These are phyloP conservation scores for Cercophora scortea DNA, from an alignment of 495 filamentous ascomycete genomes.

Conservation along the genomic window DNA sequence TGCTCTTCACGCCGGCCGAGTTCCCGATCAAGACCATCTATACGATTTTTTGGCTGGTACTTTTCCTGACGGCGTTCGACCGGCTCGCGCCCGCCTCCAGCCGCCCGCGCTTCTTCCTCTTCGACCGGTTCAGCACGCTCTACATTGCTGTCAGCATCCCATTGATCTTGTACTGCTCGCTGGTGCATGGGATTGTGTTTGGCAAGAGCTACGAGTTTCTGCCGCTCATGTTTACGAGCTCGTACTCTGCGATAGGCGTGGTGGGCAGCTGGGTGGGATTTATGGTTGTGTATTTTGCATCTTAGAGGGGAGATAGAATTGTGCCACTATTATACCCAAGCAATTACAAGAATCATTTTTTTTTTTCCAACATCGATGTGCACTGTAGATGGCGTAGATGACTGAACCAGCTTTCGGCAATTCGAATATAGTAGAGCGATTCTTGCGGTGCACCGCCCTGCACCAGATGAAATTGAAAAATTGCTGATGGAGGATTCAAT, in stretches of 20 bases:
- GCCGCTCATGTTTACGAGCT: conserved; percentile 94
- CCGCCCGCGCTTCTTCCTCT: conserved; percentile 68
- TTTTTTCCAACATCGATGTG: neutral
- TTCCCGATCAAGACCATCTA: conserved; percentile 91
- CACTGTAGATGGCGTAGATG: too few species aligned
- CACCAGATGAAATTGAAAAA: too few species aligned
- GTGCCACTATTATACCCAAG: too few species aligned
- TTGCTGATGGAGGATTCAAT: too few species aligned
- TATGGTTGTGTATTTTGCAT: conserved; percentile 84
- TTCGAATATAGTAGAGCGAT: too few species aligned
- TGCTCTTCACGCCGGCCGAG: conserved; percentile 86
- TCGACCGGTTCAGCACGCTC: conserved; percentile 81
- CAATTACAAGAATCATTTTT: neutral
- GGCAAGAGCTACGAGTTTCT: conserved; percentile 81
- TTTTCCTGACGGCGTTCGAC: conserved; percentile 83
- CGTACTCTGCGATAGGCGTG: conserved; percentile 91
- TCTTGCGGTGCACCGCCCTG: too few species aligned
- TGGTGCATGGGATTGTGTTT: conserved; percentile 75
- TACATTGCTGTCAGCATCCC: conserved; percentile 87
- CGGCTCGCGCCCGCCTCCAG: conserved; percentile 73
- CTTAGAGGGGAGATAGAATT: conserved; percentile 29
- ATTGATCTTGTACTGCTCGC: conserved; percentile 78
- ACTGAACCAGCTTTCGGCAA: too few species aligned
- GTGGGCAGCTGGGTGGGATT: conserved; percentile 96
- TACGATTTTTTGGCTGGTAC: conserved; percentile 82